Conservation (phyloP, 306 rosid genomes). For the Pyrus communis region DNA sequence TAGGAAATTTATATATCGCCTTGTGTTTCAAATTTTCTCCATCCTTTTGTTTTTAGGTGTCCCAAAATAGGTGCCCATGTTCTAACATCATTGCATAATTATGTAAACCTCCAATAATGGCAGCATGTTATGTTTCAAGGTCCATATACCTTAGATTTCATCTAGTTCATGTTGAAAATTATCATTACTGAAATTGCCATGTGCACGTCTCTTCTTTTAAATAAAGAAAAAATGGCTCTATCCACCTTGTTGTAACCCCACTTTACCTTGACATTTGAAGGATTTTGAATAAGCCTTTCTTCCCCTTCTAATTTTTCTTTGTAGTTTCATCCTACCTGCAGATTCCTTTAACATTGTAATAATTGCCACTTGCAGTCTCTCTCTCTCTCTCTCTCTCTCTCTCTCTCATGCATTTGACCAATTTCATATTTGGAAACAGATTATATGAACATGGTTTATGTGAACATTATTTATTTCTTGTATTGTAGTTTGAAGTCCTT, state of each 20-base stretch:
- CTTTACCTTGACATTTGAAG: background rate
- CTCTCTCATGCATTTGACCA: background rate
- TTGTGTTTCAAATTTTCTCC: background rate
- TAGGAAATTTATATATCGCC: background rate
- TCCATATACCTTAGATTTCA: background rate
- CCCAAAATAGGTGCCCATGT: background rate
- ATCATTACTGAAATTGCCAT: background rate
- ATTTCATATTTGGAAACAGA: background rate
- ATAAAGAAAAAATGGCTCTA: background rate
- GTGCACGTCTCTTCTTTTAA: background rate
- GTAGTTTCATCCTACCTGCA: background rate
- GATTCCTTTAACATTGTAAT: background rate
- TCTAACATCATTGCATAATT: background rate
- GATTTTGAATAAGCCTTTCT: background rate
- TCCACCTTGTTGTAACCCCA: background rate
- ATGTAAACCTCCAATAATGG: background rate
- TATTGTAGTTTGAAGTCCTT: background rate
- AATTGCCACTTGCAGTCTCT: background rate
- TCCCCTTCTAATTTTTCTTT: too few species aligned
- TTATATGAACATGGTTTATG: background rate
- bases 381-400: background rate
- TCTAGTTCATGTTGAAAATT: background rate
- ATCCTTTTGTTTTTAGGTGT: background rate
- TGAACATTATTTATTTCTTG: background rate
- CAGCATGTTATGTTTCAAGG: background rate